A percentile compares a stretch with the other conserved stretches of the same genome.
These are phyloP conservation scores for Ophiocordyceps robertsii DNA, from an alignment of 2,329 filamentous ascomycete species.

Conservation along the genomic window DNA sequence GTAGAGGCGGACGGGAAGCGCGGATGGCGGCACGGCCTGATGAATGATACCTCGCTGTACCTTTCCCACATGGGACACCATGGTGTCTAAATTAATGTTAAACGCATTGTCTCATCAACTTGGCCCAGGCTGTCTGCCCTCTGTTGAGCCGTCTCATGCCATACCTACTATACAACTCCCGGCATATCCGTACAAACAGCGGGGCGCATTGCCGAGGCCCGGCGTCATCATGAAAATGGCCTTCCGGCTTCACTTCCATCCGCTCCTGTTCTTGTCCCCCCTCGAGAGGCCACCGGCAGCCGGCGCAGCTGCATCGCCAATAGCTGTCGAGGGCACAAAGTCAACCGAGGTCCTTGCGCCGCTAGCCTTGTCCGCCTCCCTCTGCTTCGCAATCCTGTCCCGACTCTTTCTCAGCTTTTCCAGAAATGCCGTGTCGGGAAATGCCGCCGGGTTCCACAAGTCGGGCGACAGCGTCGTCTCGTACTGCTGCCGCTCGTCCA, in stretches of 20 bases:
- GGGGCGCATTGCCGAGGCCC: too few relatives aligned
- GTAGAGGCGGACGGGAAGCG: neutral
- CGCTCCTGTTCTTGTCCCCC: slow-evolving; percentile 19
- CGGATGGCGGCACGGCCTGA: slow-evolving; percentile 7
- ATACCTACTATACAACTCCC: too few relatives aligned
- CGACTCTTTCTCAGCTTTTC: slow-evolving; percentile 35
- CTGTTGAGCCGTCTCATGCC: too few relatives aligned
- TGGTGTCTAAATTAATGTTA: too few relatives aligned
- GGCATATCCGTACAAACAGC: too few relatives aligned
- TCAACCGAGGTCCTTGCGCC: slow-evolving; percentile 30
- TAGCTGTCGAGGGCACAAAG: slow-evolving; percentile 29
- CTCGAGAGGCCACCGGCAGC: slow-evolving; percentile 10
- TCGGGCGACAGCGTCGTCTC: slow-evolving; percentile 42
- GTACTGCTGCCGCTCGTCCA: slow-evolving; percentile 44
- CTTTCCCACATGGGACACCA: neutral
- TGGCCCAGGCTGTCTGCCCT: too few relatives aligned
- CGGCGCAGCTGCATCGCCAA: slow-evolving; percentile 8
- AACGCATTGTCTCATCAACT: too few relatives aligned
- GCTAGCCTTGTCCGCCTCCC: slow-evolving; percentile 26
- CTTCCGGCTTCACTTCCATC: slow-evolving; percentile 13
- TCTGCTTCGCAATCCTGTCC: slow-evolving; percentile 29
- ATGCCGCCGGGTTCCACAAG: slow-evolving; percentile 43
- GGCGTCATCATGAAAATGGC: too few relatives aligned
- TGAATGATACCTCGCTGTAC: slow-evolving; percentile 18
- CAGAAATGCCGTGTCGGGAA: slow-evolving; percentile 41